A percentile compares a stretch with the other conserved stretches of the same genome.
Evolutionary conservation across 2,329 filamentous ascomycete species (phyloP).

Genomic region (Aciculosporium take): DNA sequence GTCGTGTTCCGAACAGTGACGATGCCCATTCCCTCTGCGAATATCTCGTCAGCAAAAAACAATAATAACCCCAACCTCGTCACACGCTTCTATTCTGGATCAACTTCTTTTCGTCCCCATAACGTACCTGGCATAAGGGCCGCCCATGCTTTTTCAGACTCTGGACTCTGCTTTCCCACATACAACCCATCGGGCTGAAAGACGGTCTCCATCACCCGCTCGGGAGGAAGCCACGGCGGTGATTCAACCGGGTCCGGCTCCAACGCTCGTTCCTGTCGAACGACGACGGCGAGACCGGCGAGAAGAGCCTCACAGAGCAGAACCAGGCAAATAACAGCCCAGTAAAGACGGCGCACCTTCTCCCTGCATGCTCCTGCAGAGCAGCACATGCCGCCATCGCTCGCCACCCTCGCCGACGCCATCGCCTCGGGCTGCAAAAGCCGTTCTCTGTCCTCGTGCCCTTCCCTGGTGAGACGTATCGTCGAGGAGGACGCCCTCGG

Average conservation of each 20-base stretch:
- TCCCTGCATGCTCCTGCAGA: neutral
- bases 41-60: neutral
- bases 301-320: neutral
- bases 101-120: neutral
- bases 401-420: neutral
- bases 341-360: neutral
- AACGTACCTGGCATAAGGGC: slow-evolving; percentile 2
- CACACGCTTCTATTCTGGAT: too few species aligned
- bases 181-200: neutral
- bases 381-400: neutral
- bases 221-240: neutral
- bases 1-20: neutral
- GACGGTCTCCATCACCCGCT: neutral
- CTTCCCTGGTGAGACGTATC: neutral
- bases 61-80: neutral
- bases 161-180: neutral
- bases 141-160: neutral
- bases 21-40: slow-evolving; percentile 1
- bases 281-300: neutral
- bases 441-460: neutral
- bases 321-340: neutral
- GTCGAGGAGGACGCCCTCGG: neutral
- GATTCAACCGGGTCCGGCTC: neutral
- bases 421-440: neutral
- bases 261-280: neutral